Evolutionary conservation across 371 early-diverging fungal species (phyloP).

Genomic region (Mortierella sp.): DNA sequence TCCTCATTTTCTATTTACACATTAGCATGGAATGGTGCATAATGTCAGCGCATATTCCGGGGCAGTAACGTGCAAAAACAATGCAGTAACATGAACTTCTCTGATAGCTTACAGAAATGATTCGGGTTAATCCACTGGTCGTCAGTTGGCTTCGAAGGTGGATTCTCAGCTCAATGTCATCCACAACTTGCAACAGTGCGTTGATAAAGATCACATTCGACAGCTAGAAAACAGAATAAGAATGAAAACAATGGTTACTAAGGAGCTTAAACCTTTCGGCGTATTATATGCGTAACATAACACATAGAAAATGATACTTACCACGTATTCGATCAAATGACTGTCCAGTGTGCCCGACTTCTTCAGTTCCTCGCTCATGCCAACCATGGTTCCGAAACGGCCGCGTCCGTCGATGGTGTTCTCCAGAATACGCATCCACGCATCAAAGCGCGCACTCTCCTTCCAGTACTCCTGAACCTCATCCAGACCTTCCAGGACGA

Average conservation of each 20-base stretch:
- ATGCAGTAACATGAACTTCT: too few species aligned
- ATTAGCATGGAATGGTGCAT: constrained; percentile 23
- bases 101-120: constrained; percentile 62
- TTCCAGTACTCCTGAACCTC: constrained; percentile 64
- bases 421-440: constrained; percentile 80
- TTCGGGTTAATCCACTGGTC: constrained; percentile 76
- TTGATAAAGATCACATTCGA: constrained; percentile 90
- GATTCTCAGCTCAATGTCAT: constrained; percentile 82
- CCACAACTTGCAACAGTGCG: constrained; percentile 81
- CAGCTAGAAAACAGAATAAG: constrained; percentile 54
- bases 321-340: constrained; percentile 83
- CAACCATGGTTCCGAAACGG: constrained; percentile 85
- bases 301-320: constrained; percentile 48
- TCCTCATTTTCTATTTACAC: constrained; percentile 73
- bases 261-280: not conserved
- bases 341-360: constrained; percentile 75
- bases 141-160: constrained; percentile 85
- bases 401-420: constrained; percentile 83
- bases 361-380: constrained; percentile 80
- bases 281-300: too few species aligned
- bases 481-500: constrained; percentile 82
- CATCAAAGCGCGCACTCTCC: constrained; percentile 74
- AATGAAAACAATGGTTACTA: too few species aligned
- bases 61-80: too few species aligned
- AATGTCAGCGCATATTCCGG: too few species aligned